A percentile compares a stretch with the other conserved stretches of the same genome.
These are phyloP conservation scores for Stereum hirsutum DNA, from an alignment of 1,284 basidiomycete genomes.

Conservation along the genomic window DNA sequence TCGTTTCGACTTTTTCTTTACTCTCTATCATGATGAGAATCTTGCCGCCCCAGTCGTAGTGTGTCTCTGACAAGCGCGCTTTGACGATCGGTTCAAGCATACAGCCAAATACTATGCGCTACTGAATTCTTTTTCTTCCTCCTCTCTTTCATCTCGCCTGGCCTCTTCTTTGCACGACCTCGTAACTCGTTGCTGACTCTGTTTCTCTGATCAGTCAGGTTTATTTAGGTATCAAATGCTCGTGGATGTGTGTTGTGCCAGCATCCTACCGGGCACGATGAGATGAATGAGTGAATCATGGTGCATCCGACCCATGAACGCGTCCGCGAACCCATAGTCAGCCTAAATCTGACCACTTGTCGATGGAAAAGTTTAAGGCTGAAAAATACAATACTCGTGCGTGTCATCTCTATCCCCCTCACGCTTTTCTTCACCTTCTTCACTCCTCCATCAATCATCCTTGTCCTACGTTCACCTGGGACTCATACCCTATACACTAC, in stretches of 20 bases:
- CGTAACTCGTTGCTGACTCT: not conserved
- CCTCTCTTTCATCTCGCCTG: too few relatives aligned
- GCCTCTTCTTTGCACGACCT: too few relatives aligned
- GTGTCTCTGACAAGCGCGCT: slow-evolving; percentile 6
- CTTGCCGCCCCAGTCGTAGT: slow-evolving; percentile 14
- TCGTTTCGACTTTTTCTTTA: not conserved
- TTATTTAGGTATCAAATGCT: not conserved
- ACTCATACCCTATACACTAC: too few relatives aligned
- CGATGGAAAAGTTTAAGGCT: too few relatives aligned
- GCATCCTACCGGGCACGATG: too few relatives aligned
- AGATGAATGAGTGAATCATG: too few relatives aligned
- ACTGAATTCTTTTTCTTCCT: not conserved
- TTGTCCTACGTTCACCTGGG: too few relatives aligned
- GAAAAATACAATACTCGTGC: too few relatives aligned
- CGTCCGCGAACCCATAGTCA: too few relatives aligned
- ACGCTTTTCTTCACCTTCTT: not conserved
- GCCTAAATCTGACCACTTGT: too few relatives aligned
- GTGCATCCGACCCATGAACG: too few relatives aligned
- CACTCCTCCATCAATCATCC: not conserved
- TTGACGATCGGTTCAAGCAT: slow-evolving; percentile 13
- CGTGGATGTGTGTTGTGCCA: too few relatives aligned
- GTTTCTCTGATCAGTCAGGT: not conserved
- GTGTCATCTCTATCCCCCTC: not conserved
- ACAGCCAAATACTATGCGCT: slow-evolving; percentile 13
- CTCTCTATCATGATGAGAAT: slow-evolving; percentile 7